These are phyloP conservation scores for Cicer judaicum DNA, from an alignment of 306 rosid species.

Conservation along the genomic window DNA sequence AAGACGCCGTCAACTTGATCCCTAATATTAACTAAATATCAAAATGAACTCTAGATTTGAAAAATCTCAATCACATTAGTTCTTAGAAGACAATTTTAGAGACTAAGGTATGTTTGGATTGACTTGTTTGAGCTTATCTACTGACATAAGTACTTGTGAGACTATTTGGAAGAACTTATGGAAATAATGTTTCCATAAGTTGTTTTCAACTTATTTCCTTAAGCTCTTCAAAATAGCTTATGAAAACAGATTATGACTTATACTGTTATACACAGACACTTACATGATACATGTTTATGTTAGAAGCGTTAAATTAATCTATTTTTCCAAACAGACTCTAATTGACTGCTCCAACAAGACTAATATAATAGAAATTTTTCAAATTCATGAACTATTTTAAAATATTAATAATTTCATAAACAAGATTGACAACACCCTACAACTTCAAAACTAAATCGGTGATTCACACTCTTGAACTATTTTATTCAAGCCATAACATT, in stretches of 20 bases:
- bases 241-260: too few species aligned
- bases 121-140: too few species aligned
- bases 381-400: background rate
- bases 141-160: too few species aligned
- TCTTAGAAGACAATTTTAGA: background rate
- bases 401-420: background rate
- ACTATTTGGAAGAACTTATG: too few species aligned
- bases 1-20: background rate
- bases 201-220: too few species aligned
- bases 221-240: too few species aligned
- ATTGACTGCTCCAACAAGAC: background rate
- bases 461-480: background rate
- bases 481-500: conserved; percentile 1
- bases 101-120: background rate
- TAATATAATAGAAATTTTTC: background rate
- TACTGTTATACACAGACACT: too few species aligned
- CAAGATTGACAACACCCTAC: background rate
- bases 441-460: background rate
- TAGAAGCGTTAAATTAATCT: too few species aligned
- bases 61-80: background rate
- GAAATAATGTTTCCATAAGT: too few species aligned
- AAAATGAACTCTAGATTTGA: background rate
- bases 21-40: background rate
- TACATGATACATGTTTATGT: too few species aligned
- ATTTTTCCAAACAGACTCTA: too few species aligned